Conservation (phyloP, 164 flowering plant genomes). For the Tinospora cordifolia region DNA sequence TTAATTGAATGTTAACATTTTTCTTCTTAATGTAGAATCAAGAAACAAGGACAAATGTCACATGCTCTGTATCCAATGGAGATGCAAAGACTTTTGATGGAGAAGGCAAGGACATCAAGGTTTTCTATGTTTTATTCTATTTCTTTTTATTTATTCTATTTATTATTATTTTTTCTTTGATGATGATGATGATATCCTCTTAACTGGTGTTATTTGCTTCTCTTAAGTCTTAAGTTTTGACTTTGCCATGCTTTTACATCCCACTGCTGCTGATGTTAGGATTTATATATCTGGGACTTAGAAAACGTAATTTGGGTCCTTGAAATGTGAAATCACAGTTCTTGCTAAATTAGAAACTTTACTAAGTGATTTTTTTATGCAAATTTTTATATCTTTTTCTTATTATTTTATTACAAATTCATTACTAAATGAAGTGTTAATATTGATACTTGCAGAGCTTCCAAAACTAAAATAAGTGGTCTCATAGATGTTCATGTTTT, state of each 20-base stretch:
- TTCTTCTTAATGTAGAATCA: constrained; percentile 11
- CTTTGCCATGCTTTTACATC: neutral
- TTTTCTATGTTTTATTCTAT: too few species aligned
- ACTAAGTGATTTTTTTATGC: neutral
- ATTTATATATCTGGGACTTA: neutral
- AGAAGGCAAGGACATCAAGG: constrained; percentile 33
- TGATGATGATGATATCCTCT: neutral
- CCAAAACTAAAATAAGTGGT: neutral
- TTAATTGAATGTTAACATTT: neutral
- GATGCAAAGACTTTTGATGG: constrained; percentile 13
- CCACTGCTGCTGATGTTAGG: neutral
- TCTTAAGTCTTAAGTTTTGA: too few species aligned
- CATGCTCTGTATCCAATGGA: constrained; percentile 7
- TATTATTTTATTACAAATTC: neutral
- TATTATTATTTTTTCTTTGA: neutral
- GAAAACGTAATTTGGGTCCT: neutral
- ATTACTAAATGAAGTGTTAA: neutral
- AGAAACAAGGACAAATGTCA: constrained; percentile 12
- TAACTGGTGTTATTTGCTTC: constrained; percentile 5
- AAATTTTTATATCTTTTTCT: neutral
- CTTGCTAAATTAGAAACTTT: neutral
- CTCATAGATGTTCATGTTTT: neutral
- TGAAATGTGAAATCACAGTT: neutral
- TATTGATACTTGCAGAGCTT: neutral
- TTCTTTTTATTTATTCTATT: too few species aligned